A percentile compares a stretch with the other conserved stretches of the same genome.
These are phyloP conservation scores for Hyphopichia wangnamkhiaoensis DNA, from an alignment of 1,139 yeast species.

Conservation along the genomic window DNA sequence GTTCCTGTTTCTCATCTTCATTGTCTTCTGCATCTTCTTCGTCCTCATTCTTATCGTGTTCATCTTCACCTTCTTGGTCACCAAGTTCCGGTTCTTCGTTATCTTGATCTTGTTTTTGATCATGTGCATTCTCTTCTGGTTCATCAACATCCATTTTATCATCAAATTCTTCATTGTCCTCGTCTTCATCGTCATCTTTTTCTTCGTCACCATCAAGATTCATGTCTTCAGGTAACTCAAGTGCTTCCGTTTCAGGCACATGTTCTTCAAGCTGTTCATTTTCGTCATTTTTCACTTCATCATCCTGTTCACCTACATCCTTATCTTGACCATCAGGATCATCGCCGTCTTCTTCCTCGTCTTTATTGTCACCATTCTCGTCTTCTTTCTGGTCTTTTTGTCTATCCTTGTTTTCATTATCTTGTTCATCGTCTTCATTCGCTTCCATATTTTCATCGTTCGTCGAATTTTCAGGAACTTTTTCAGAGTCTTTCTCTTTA, in stretches of 20 bases:
- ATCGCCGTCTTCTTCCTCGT: conserved; percentile 27
- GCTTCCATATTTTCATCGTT: conserved; percentile 66
- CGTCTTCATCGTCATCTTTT: conserved; percentile 47
- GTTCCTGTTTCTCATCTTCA: conserved; percentile 23
- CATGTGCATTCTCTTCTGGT: conserved; percentile 18
- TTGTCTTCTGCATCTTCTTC: conserved; percentile 21
- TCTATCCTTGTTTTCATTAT: conserved; percentile 36
- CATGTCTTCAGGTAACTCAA: conserved; percentile 86
- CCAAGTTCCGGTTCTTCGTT: too few species aligned
- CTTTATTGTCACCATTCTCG: conserved; percentile 24
- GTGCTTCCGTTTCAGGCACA: conserved; percentile 78
- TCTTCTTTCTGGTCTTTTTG: conserved; percentile 35
- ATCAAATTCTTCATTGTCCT: conserved; percentile 26
- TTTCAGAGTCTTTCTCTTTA: conserved; percentile 72
- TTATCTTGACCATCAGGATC: conserved; percentile 46
- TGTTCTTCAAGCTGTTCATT: conserved; percentile 68
- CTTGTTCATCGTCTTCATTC: conserved; percentile 51
- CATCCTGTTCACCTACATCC: conserved; percentile 78
- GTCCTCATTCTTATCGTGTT: conserved; percentile 14
- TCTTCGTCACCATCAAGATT: conserved; percentile 72
- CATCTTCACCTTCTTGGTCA: conserved; percentile 15
- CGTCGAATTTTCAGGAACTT: conserved; percentile 58
- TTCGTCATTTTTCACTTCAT: conserved; percentile 72
- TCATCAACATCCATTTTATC: conserved; percentile 30
- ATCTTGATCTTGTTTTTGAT: conserved; percentile 19